These are phyloP conservation scores for Xylaria flabelliformis DNA, from an alignment of 495 filamentous ascomycete genomes.

Conservation along the genomic window DNA sequence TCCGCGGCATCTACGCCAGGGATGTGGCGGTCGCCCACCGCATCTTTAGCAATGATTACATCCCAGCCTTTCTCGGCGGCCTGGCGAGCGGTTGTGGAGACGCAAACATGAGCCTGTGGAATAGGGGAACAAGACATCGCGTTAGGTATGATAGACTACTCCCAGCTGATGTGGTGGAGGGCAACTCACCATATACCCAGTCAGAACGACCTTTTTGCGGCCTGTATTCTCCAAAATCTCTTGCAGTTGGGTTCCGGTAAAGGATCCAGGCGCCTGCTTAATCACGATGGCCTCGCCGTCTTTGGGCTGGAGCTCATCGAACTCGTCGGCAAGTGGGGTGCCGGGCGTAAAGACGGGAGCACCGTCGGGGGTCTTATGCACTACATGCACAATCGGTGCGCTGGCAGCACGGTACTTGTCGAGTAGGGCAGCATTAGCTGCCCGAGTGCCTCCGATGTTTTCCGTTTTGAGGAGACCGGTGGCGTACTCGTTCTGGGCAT, in stretches of 20 bases:
- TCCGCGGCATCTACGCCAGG: conserved; percentile 50
- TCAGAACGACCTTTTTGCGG: conserved; percentile 39
- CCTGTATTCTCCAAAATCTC: conserved; percentile 33
- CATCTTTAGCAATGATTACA: conserved; percentile 61
- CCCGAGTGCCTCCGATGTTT: conserved; percentile 53
- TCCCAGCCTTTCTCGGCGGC: conserved; percentile 64
- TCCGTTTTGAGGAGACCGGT: conserved; percentile 56
- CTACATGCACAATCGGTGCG: conserved; percentile 63
- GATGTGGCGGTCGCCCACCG: conserved; percentile 65
- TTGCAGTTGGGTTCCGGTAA: conserved; percentile 40
- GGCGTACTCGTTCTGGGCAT: conserved; percentile 63
- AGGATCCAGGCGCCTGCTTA: conserved; percentile 39
- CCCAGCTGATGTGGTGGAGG: neutral
- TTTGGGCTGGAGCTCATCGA: conserved; percentile 55
- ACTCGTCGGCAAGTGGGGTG: conserved; percentile 60
- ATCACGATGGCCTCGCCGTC: conserved; percentile 51
- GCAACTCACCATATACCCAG: conserved; percentile 18
- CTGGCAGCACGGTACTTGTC: conserved; percentile 55
- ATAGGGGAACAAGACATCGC: conserved; percentile 8
- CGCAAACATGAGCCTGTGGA: conserved; percentile 65
- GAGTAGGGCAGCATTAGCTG: conserved; percentile 57
- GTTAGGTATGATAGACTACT: neutral
- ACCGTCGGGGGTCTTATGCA: conserved; percentile 60
- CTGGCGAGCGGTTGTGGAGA: conserved; percentile 64
- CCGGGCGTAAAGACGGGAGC: conserved; percentile 66